Percentiles rank a stretch among this genome's conserved stretches.
Conservation (phyloP, 129 eudicot species). For the Flaveria sonorensis region DNA sequence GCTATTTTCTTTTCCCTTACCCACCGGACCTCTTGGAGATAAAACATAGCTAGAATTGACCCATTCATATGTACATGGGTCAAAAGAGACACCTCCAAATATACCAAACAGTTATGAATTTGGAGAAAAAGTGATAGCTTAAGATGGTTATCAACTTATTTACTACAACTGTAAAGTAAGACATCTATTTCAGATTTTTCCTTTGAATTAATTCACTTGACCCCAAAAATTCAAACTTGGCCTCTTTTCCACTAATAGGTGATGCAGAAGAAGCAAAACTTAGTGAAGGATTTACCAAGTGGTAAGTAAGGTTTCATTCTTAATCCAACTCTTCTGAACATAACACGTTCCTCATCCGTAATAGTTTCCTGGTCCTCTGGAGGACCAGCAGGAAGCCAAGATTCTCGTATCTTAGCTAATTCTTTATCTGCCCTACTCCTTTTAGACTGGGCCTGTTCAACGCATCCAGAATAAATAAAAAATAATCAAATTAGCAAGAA, state of each 20-base stretch:
- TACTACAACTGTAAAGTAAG: neutral
- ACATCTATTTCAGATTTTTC: neutral
- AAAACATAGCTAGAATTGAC: neutral
- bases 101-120: neutral
- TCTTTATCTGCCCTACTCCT: slow-evolving; percentile 78
- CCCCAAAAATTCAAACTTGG: neutral
- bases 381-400: slow-evolving; percentile 86
- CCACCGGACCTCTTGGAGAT: neutral
- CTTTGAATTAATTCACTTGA: neutral
- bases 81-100: neutral
- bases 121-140: slow-evolving; percentile 6
- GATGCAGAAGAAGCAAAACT: slow-evolving; percentile 3
- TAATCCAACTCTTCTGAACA: slow-evolving; percentile 83
- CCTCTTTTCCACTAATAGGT: slow-evolving; percentile 21
- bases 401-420: slow-evolving; percentile 74
- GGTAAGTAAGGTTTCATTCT: slow-evolving; percentile 97
- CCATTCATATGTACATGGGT: neutral
- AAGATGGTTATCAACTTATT: neutral
- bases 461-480: slow-evolving; percentile 23
- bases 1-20: neutral
- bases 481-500: slow-evolving; percentile 1
- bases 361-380: slow-evolving; percentile 95
- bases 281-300: slow-evolving; percentile 57
- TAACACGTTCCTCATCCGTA: slow-evolving; percentile 91
- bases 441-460: slow-evolving; percentile 77